These are phyloP conservation scores for Aspergillus avenaceus DNA, from an alignment of 495 filamentous ascomycete genomes.

Conservation along the genomic window DNA sequence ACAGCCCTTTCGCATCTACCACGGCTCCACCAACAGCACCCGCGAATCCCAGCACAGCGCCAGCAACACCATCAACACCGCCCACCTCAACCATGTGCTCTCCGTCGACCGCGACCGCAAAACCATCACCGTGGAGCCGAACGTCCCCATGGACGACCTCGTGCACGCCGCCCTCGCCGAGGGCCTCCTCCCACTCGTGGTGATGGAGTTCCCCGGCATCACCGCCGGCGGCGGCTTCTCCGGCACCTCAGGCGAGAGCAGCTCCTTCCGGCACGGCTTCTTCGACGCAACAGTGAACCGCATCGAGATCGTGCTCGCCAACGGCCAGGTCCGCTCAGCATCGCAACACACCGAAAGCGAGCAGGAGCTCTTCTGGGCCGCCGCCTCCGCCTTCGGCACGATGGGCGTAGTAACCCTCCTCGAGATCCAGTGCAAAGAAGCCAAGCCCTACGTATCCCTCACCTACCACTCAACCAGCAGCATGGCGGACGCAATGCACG, in stretches of 20 bases:
- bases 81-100: slow-evolving; percentile 50
- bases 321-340: slow-evolving; percentile 44
- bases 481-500: slow-evolving; percentile 36
- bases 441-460: slow-evolving; percentile 45
- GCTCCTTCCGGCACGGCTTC: slow-evolving; percentile 52
- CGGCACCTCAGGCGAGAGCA: slow-evolving; percentile 52
- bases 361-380: slow-evolving; percentile 49
- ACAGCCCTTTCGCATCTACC: slow-evolving; percentile 68
- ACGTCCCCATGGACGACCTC: slow-evolving; percentile 49
- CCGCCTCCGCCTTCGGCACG: slow-evolving; percentile 49
- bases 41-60: slow-evolving; percentile 49
- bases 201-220: slow-evolving; percentile 57
- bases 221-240: slow-evolving; percentile 55
- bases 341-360: slow-evolving; percentile 22
- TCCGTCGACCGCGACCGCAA: slow-evolving; percentile 36
- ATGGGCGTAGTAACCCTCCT: slow-evolving; percentile 51
- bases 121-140: slow-evolving; percentile 50
- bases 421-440: slow-evolving; percentile 46
- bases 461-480: slow-evolving; percentile 40
- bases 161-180: slow-evolving; percentile 37
- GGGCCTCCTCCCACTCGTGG: slow-evolving; percentile 47
- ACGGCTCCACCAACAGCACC: slow-evolving; percentile 76
- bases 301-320: slow-evolving; percentile 51
- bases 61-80: slow-evolving; percentile 46
- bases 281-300: slow-evolving; percentile 49